Evolutionary conservation across 768 basidiomycete genomes (phyloP).

Genomic region (Mycena galericulata): DNA sequence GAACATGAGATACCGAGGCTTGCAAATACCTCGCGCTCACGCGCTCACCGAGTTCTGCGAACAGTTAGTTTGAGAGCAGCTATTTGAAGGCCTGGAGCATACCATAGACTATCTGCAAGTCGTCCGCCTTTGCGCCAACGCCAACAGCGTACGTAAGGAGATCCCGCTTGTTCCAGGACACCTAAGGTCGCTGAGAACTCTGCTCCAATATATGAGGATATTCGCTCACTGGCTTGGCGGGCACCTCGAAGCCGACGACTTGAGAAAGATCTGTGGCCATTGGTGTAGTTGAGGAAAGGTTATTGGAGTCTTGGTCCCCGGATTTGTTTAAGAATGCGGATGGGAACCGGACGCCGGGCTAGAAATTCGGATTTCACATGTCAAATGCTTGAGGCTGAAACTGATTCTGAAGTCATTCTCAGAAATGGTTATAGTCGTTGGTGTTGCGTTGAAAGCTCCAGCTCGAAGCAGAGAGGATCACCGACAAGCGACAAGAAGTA

Average conservation of each 20-base stretch:
- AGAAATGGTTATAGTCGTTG: no score
- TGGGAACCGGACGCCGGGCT: no score
- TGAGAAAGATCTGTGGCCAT: slow-evolving; percentile 73
- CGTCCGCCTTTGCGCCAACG: slow-evolving; percentile 84
- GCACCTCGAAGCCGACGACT: slow-evolving; percentile 70
- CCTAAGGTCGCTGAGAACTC: slow-evolving; percentile 53
- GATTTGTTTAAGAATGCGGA: no score
- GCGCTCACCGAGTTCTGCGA: slow-evolving; percentile 64
- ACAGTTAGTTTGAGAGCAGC: not conserved
- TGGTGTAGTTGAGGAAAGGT: not conserved
- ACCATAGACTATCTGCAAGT: slow-evolving; percentile 82
- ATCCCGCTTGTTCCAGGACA: slow-evolving; percentile 88
- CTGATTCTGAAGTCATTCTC: no score
- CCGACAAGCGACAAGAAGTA: no score
- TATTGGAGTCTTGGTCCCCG: no score
- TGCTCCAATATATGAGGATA: not conserved
- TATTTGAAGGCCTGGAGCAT: slow-evolving; percentile 20
- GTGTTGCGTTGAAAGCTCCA: no score
- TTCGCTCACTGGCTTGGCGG: slow-evolving; percentile 64
- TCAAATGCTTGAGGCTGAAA: no score
- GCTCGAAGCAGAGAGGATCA: no score
- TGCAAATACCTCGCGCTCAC: not conserved
- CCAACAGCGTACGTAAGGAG: slow-evolving; percentile 83
- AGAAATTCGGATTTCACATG: no score
- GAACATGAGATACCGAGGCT: not conserved